Evolutionary conservation across 1,139 yeast species (phyloP), one percentile per base, ranked within the genome.

Genomic region (Sugiyamaella neomexicana): DNA sequence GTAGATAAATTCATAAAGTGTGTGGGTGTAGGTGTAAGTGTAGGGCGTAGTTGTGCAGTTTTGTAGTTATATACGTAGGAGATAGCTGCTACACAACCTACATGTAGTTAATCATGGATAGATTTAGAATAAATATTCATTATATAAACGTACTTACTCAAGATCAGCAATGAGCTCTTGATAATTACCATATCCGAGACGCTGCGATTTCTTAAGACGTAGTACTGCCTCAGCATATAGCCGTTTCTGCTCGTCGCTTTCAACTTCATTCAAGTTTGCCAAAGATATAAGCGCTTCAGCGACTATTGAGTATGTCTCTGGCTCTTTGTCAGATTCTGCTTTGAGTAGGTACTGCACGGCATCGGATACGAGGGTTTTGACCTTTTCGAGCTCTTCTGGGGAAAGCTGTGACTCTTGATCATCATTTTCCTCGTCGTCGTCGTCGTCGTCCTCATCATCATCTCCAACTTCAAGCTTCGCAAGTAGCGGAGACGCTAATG

Each of bases 261-360:
- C 90, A 42, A 80, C 72, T 9, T 83, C 86, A 60, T 79, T 75
- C 55, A 89, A 68, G 65, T 90, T 90, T 8, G 91, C 97, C 62
- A 88, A 73, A 12, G 86, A 80, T 37, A 91, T 87, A 66, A 82
- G 77, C 0, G 95, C 91, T 68, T 93, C 98, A 1, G 97, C 97
- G 44, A 86, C 61, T 48, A 80, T 80, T 5, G 84, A 96, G 86
- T 93, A 86, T 7, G 86, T 76, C 56, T 85, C 86, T 0, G 96
- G 96, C 38, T 85, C 89, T 51, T 85, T 89, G 31, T 81, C 82
- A 52, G 83, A 81, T 67, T 84, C 81, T 0, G 90, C 85, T 56
- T 75, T 72, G 55, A 76, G 71, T 54, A 89, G 74, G 62, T 80
- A 79, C 40, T 75, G 72, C 38, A 88, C 72, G 0, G 96, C 95